Evolutionary conservation across 2,329 filamentous ascomycete species (phyloP).

Genomic region (Davidsoniella virescens): DNA sequence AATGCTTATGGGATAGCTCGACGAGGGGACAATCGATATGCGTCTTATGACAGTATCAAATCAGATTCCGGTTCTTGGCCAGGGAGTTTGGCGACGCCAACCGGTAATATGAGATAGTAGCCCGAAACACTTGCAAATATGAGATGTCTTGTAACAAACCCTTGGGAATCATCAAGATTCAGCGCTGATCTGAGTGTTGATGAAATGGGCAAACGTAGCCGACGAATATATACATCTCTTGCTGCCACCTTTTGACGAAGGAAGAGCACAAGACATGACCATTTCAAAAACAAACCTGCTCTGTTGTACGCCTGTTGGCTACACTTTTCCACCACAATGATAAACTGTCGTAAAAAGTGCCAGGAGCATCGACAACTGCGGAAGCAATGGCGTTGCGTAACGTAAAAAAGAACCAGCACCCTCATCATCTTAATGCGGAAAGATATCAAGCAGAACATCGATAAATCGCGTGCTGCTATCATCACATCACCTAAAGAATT

Average conservation of each 20-base stretch:
- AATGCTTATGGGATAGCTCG: not conserved
- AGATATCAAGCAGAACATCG: conserved; percentile 4
- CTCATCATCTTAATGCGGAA: conserved; percentile 8
- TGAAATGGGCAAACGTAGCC: conserved; percentile 3
- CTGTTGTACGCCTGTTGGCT: conserved; percentile 12
- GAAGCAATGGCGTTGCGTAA: conserved; percentile 10
- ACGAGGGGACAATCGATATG: conserved; percentile 7
- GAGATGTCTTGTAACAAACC: conserved; percentile 4
- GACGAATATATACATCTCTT: not conserved
- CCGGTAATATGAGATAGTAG: conserved; percentile 8
- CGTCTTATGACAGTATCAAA: conserved; percentile 11
- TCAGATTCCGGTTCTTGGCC: conserved; percentile 8
- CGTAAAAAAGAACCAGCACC: conserved; percentile 12
- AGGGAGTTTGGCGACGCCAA: conserved; percentile 1
- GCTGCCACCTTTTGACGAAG: conserved; percentile 5
- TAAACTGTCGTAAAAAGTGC: conserved; percentile 1
- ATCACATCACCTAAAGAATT: conserved; percentile 8
- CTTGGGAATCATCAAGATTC: conserved; percentile 11
- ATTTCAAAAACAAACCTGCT: conserved; percentile 12
- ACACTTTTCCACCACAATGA: not conserved
- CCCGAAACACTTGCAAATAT: conserved; percentile 8
- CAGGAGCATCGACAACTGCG: conserved; percentile 8
- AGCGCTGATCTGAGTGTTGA: conserved; percentile 6
- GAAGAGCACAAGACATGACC: conserved; percentile 2
- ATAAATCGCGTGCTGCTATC: conserved; percentile 4